Evolutionary conservation across 2,329 filamentous ascomycete species (phyloP).

Genomic region (Penicillium rolfsii): DNA sequence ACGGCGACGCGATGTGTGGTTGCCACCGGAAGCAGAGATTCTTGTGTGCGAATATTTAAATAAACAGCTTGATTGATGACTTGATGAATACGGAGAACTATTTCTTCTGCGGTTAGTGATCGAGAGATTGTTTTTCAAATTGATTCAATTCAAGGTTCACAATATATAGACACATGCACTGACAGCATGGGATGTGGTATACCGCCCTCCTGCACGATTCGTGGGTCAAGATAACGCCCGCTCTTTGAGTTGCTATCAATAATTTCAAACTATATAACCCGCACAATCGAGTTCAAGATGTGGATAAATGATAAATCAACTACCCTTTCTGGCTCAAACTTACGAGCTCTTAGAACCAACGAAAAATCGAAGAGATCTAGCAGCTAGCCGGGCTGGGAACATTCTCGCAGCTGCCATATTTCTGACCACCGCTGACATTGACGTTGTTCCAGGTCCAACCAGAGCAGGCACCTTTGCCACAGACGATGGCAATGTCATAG

Average conservation of each 20-base stretch:
- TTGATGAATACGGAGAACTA: too few species aligned
- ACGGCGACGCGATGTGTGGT: not conserved
- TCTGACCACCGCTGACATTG: conserved; percentile 57
- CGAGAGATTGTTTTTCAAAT: too few species aligned
- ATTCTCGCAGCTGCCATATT: conserved; percentile 46
- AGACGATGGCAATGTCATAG: conserved; percentile 56
- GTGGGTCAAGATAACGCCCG: not conserved
- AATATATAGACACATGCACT: too few species aligned
- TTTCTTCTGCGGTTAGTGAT: too few species aligned
- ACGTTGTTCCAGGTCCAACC: conserved; percentile 54
- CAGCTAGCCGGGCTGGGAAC: conserved; percentile 44
- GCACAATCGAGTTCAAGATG: not conserved
- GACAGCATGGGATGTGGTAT: too few species aligned
- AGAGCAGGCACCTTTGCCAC: conserved; percentile 55
- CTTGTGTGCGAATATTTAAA: not conserved
- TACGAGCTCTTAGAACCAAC: not conserved
- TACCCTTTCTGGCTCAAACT: not conserved
- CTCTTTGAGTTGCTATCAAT: not conserved
- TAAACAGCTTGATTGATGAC: not conserved
- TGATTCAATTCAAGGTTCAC: too few species aligned
- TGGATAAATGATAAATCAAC: not conserved
- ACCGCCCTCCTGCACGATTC: not conserved
- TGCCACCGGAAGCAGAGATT: not conserved
- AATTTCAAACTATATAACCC: not conserved
- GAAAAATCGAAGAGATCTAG: conserved; percentile 14